Percentiles rank a stretch among this genome's conserved stretches.
These are phyloP conservation scores for Capsicum pubescens DNA, from an alignment of 257 asterid genomes.

Conservation along the genomic window DNA sequence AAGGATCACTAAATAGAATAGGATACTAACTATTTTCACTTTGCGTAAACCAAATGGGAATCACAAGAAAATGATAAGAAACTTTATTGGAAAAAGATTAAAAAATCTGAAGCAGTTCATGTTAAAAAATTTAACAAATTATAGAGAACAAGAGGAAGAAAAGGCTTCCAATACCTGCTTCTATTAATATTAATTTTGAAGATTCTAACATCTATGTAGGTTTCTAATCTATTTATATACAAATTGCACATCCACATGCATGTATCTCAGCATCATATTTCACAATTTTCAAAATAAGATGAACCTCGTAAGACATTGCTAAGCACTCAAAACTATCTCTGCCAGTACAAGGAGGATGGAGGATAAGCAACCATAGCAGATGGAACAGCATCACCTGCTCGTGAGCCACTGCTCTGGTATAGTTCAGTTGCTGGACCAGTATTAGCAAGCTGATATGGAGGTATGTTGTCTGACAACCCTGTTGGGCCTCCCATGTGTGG, in stretches of 20 bases:
- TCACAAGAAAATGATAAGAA: background rate
- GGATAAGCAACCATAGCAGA: background rate
- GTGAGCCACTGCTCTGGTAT: background rate
- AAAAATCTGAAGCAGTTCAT: conserved; percentile 15
- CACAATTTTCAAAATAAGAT: conserved; percentile 58
- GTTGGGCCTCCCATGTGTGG: background rate
- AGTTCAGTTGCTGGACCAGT: background rate
- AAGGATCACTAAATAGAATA: background rate
- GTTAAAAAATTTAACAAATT: background rate
- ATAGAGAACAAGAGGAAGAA: conserved; percentile 16
- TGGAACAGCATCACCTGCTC: background rate
- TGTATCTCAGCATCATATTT: conserved; percentile 63
- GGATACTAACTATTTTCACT: background rate
- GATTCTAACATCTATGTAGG: background rate
- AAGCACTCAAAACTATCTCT: conserved; percentile 39
- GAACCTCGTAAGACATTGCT: conserved; percentile 59
- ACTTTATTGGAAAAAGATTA: background rate
- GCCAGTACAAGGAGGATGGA: conserved; percentile 2
- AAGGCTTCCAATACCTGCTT: background rate
- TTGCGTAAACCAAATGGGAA: background rate
- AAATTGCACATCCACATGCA: conserved; percentile 69
- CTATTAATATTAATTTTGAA: background rate
- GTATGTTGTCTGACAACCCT: no score
- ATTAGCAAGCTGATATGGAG: background rate
- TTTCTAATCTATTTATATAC: conserved; percentile 58